Evolutionary conservation across 768 basidiomycete genomes (phyloP).

Genomic region (Filobasidium wieringae): DNA sequence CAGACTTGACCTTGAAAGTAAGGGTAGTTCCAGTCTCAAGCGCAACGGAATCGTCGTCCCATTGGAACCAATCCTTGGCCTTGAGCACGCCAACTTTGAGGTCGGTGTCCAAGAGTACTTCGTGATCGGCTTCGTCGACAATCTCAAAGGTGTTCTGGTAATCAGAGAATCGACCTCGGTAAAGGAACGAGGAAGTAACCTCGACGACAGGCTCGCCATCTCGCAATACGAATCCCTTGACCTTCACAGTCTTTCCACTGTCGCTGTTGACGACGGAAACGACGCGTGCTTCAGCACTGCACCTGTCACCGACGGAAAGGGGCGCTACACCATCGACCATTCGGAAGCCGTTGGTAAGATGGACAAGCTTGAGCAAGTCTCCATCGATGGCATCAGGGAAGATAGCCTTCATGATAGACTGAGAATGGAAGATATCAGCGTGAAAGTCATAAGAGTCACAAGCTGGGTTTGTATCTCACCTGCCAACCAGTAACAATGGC

Average conservation of each 20-base stretch:
- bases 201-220: constrained; percentile 73
- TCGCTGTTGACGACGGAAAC: constrained; percentile 79
- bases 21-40: constrained; percentile 69
- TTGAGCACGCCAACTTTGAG: constrained; percentile 78
- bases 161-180: constrained; percentile 87
- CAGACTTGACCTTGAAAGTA: constrained; percentile 77
- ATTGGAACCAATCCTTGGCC: constrained; percentile 96
- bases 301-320: constrained; percentile 73
- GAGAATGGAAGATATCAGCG: neutral
- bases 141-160: constrained; percentile 94
- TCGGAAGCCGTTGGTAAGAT: constrained; percentile 92
- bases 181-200: constrained; percentile 89
- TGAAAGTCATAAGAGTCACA: neutral
- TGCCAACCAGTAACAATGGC: constrained; percentile 98
- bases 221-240: constrained; percentile 53
- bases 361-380: constrained; percentile 87
- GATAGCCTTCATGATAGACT: constrained; percentile 99
- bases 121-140: constrained; percentile 76
- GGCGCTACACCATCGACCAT: constrained; percentile 65
- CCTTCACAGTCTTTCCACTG: constrained; percentile 74
- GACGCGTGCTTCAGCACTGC: constrained; percentile 78
- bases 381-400: constrained; percentile 88
- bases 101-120: constrained; percentile 60
- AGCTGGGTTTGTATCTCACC: constrained; percentile 45
- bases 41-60: constrained; percentile 71